Evolutionary conservation across 164 flowering plant species (phyloP).

Genomic region (Santalum album): DNA sequence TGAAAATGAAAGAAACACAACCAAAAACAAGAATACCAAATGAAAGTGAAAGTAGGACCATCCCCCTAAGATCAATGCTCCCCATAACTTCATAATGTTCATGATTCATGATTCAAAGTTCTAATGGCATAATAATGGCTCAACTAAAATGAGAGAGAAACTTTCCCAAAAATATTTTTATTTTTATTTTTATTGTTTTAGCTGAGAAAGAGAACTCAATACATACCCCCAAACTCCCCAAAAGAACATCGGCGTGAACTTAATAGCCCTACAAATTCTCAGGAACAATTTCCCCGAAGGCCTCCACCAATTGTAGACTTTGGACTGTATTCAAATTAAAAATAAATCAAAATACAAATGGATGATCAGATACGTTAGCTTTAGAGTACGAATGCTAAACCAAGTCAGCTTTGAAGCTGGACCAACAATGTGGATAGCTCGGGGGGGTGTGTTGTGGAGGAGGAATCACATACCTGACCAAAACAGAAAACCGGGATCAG

Average conservation of each 20-base stretch:
- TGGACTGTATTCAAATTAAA: constrained; percentile 30
- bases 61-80: too few species aligned
- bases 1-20: background rate
- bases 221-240: constrained; percentile 87
- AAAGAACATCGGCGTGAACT: constrained; percentile 68
- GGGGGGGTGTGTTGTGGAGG: too few species aligned
- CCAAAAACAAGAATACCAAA: too few species aligned
- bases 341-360: too few species aligned
- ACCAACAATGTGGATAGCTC: too few species aligned
- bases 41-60: too few species aligned
- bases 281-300: constrained; percentile 52
- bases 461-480: constrained; percentile 57
- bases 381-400: too few species aligned
- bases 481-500: constrained; percentile 88
- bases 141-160: background rate
- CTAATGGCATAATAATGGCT: background rate
- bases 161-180: background rate
- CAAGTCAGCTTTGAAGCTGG: too few species aligned
- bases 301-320: constrained; percentile 83
- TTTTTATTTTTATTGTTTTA: too few species aligned
- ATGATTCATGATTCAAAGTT: background rate
- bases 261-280: constrained; percentile 53
- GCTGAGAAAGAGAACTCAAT: too few species aligned
- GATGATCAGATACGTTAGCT: too few species aligned
- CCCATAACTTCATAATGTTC: too few species aligned